Evolutionary conservation across 768 basidiomycete species (phyloP), one percentile per base, ranked within the genome.

Genomic region (Hygrocybe coccinea): DNA sequence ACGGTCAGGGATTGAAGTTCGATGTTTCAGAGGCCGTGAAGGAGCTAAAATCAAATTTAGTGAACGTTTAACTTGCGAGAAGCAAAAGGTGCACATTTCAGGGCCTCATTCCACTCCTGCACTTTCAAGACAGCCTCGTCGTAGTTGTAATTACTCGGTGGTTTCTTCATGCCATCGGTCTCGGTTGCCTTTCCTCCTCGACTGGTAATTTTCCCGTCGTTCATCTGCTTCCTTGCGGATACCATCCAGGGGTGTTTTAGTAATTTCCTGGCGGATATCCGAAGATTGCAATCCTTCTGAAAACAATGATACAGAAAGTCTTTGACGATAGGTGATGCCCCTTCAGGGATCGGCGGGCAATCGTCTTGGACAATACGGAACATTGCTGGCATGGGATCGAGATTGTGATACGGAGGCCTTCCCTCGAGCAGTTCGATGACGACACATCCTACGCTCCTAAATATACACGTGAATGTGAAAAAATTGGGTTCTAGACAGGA

Each of bases 341-440:
- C 92, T 58, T 97, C 94, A 0, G 97, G 97, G 64, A 99, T 91
- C 3, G 92, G 95, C 34, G 97, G 95, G 64, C 85, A 89, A 68
- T 98, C 97, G 66, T 99, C 97, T 69, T 97, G 95, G 10, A 99
- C 97, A 58, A 99, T 98, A 51, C 97, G 85, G 73, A 97, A 99
- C 24, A 99, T 82, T 1, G 97, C 97, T 45, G 95, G 97, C 94
- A 99, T 97, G 2, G 97, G 97, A 59, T 93, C 92, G 39, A 98
- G 82, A 63, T 87, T 89, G 71, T 95, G 91, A 69, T 97, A 97
- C 1, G 97, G 97, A 5, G 95, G 97, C 59, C 89, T 93, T 2
- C 95, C 81, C 64, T 82, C 80, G n/a, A 94, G 72, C 4, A 99
- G 81, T 65, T 99, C 97, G 55, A 99, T 95, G 4, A 97, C 94